Evolutionary conservation across 1,284 basidiomycete species (phyloP).

Genomic region (Volvariella volvacea): DNA sequence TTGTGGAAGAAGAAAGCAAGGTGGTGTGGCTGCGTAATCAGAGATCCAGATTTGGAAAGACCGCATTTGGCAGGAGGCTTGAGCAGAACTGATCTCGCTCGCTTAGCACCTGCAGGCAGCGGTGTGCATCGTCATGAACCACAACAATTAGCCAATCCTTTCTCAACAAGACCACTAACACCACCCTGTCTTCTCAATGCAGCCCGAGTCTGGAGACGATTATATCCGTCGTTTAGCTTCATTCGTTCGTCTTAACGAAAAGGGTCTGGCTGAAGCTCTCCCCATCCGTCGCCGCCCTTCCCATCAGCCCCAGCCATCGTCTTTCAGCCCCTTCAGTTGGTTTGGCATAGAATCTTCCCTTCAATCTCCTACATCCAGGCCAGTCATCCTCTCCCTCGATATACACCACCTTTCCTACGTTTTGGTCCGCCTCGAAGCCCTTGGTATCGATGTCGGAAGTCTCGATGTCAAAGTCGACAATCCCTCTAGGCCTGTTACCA

Average conservation of each 20-base stretch:
- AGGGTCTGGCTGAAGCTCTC: constrained; percentile 58
- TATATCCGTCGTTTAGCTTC: constrained; percentile 62
- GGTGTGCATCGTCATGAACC: background rate
- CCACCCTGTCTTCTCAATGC: constrained; percentile 32
- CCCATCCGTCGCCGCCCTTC: constrained; percentile 43
- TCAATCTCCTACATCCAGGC: constrained; percentile 31
- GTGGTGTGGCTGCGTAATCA: background rate
- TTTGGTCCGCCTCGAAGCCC: constrained; percentile 79
- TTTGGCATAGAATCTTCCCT: constrained; percentile 36
- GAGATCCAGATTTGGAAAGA: background rate
- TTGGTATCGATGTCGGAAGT: constrained; percentile 70
- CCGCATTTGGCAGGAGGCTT: no score
- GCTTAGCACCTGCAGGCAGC: background rate
- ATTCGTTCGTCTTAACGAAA: constrained; percentile 67
- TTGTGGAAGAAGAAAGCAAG: background rate
- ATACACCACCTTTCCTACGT: constrained; percentile 84
- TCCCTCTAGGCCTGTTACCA: constrained; percentile 70
- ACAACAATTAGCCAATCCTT: background rate
- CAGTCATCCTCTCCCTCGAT: constrained; percentile 66
- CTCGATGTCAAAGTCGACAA: constrained; percentile 71
- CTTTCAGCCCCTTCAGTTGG: constrained; percentile 62
- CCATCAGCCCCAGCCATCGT: constrained; percentile 32
- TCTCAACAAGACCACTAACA: no score
- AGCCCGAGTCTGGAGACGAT: constrained; percentile 63
- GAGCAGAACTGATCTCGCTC: no score